Base-by-base conservation (phyloP, 768 basidiomycete genomes). In the Cyclocybe aegerita region DNA sequence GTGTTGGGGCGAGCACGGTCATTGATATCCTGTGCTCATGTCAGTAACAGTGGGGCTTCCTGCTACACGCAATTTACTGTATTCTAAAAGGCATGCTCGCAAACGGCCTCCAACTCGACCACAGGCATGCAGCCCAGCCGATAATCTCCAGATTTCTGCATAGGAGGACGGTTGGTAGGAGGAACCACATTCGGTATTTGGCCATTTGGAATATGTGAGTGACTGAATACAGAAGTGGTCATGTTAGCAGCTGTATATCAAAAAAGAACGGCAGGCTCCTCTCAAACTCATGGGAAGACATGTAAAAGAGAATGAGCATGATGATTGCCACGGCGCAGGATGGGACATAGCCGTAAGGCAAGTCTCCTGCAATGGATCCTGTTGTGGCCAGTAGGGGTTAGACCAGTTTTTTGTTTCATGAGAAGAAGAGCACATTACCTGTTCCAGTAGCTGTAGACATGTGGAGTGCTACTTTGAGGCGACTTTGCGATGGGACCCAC, bases 1-100 rank as follows among this genome's bases (percentile, higher is more conserved):
- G 83, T 23, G 23, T 5, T 23, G 23, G 23, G 1, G 75, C 76
- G 37, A 84, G 64, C 57, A 86, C 82, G 2, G 79, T 78, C 6
- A 67, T 65, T 4, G 67, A 65, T n/a, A 82, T 78, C 60, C 81
- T 82, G 37, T 8, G 11, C 9, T 33, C 9, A n/a, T 37, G 7
- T 9, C 11, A 34, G n/a, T 39, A 5, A 23, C 5, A 23, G 23
- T 3, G 5, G 5, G 5, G 23, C 23, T 5, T 23, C 3, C 3
- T 23, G 5, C 4, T 23, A 5, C 23, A 23, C 5, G 4, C 23
- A 23, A 60, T 57, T 16, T 33, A 64, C 63, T 64, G 58, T 31
- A 62, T 58, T 34, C 60, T 39, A 41, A 63, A 68, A 0, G 65
- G 60, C 4, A 35, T 43, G 11, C 43, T 16, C 14, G 48, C 37